Conservation (phyloP, 345 rosid genomes). For the Arabidopsis thaliana region TAIR10.1 NC_003070.9:5921001-5921500, state of each 20-base stretch:
- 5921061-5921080: slow-evolving; percentile 38
- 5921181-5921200: slow-evolving; percentile 36
- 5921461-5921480: slow-evolving; percentile 5
- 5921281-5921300: slow-evolving; percentile 28
- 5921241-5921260: slow-evolving; percentile 44
- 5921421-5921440: slow-evolving; percentile 11
- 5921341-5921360: slow-evolving; percentile 25
- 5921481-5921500: neutral
- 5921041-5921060: slow-evolving; percentile 31
- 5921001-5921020: slow-evolving; percentile 31
- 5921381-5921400: slow-evolving; percentile 28
- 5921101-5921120: slow-evolving; percentile 48
- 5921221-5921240: slow-evolving; percentile 24
- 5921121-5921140: neutral
- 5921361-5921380: slow-evolving; percentile 23
- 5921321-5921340: neutral
- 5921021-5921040: slow-evolving; percentile 31
- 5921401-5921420: slow-evolving; percentile 12
- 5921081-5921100: slow-evolving; percentile 46
- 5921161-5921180: neutral
- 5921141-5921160: slow-evolving; percentile 33
- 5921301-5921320: slow-evolving; percentile 19
- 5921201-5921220: slow-evolving; percentile 39
- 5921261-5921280: slow-evolving; percentile 32
- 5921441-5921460: neutral